Percentiles rank a stretch among this genome's conserved stretches.
Conservation (phyloP, 257 asterid genomes). For the Rhazya stricta region DNA sequence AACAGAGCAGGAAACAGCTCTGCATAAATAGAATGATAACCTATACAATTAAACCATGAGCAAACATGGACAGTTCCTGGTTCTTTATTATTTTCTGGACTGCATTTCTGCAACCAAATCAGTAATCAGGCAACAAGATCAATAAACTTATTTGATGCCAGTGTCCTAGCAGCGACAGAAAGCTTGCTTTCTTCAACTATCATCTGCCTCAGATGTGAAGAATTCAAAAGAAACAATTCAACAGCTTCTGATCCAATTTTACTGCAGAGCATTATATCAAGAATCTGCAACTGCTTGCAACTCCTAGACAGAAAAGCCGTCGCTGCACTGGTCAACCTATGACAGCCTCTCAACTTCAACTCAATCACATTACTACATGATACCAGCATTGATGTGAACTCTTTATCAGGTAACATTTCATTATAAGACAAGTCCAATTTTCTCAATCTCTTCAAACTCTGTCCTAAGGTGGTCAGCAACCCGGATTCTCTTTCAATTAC, state of each 20-base stretch:
- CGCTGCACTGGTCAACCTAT: conserved; percentile 31
- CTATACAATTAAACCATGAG: background rate
- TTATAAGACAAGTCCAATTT: conserved; percentile 69
- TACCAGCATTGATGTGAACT: conserved; percentile 55
- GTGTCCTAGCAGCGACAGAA: conserved; percentile 30
- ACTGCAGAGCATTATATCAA: conserved; percentile 47
- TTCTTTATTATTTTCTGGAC: background rate
- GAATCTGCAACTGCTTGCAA: conserved; percentile 40
- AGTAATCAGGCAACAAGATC: conserved; percentile 38
- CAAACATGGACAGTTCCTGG: background rate
- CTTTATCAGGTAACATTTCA: conserved; percentile 61
- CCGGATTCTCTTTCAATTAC: conserved; percentile 65
- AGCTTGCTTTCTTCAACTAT: conserved; percentile 58
- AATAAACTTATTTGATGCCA: conserved; percentile 36
- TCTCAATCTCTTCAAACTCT: conserved; percentile 51
- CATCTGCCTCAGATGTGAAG: conserved; percentile 33
- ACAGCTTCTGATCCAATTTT: conserved; percentile 44
- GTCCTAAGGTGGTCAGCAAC: conserved; percentile 56
- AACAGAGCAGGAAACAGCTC: background rate
- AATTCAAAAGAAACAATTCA: conserved; percentile 42
- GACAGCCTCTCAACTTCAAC: conserved; percentile 66
- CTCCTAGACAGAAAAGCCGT: conserved; percentile 32
- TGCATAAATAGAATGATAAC: background rate
- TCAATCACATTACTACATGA: conserved; percentile 53
- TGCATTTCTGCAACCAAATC: conserved; percentile 2